Evolutionary conservation across 2,329 filamentous ascomycete genomes (phyloP), one percentile per base, ranked within the genome.

Genomic region (Diplodia mutila): DNA sequence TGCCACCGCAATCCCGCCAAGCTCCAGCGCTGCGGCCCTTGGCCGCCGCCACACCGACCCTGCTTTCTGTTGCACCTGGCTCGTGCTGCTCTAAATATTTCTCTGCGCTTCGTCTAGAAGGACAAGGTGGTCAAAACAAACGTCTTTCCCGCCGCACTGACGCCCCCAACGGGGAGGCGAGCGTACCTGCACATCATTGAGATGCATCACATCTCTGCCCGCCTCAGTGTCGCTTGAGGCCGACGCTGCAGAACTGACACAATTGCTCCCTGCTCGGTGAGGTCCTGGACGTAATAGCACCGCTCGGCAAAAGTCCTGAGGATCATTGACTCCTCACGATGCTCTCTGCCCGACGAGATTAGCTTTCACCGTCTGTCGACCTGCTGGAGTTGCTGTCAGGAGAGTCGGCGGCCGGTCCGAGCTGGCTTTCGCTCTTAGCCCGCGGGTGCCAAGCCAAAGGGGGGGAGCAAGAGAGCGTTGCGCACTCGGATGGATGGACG

Each of bases 31-130:
- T 59, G 37, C 54, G 54, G 54, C 54, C 54, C 54, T 59, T 59
- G 21, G 54, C 54, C 37, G 55, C 55, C 59, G 59, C 42, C 59
- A 48, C 39, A n/a, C 42, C 59, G 42, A 34, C 59, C 59, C 59
- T 61, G 59, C 59, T 61, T 49, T 42, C 29, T 61, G 57, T 48
- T 61, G 37, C 39, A 32, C 42, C 11, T 61, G 59, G 59, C 59
- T 61, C 59, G 59, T 61, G 59, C 59, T 61, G 59, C 59, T 61
- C 59, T 61, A 61, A 61, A 51, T 61, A 61, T 51, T 46, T 61
- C 55, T 59, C 34, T 59, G 54, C 53, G 53, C 34, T 42, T 23
- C n/a, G 21, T 61, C 23, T 42, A 46, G 39, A 48, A 46, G 59
- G 25, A 51, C 14, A n/a, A 21, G 23, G 57, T 48, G 57, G 57